Evolutionary conservation across 345 rosid species (phyloP), one percentile per base, ranked within the genome.

Genomic region (Trapa incisa): DNA sequence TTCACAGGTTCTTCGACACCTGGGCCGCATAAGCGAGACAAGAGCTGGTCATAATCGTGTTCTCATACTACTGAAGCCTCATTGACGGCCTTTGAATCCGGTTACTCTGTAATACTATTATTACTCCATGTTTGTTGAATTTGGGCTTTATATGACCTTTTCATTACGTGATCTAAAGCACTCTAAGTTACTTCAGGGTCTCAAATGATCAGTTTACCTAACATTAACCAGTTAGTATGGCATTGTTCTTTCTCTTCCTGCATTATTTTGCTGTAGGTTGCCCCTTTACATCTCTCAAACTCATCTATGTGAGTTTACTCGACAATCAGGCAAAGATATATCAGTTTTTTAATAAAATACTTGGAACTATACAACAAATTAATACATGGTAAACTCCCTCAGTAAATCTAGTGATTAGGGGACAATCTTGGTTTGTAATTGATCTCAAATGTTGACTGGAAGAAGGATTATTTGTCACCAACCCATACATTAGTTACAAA

Each of bases 1-100:
- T 79, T 52, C 33, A 66, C 75, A 92, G 96, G 87, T 92, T 71
- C 89, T 92, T 68, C 91, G 96, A 66, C 97, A 92, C 79, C 96
- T 92, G 69, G 93, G 96, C 66, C 93, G 91, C 66, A 78, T 88
- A 72, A 84, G 80, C 75, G 96, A 89, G 81, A 81, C 84, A 17
- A 80, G 98, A 48, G 82, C 83, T 35, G 93, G 91, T 61, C 93
- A 85, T 75, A 77, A 86, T 69, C 89, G 96, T 2, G 88, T 92
- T 58, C 71, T 87, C 69, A 86, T 87, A 67, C 85, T 92, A 22
- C 69, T 73, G 79, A 92, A 88, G 81, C 92, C 89, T 54, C 80
- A 75, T n/a, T 85, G 78, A 81, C 63, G 42, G 53, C 61, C 37
- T 37, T 57, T 5, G 37, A 54, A n/a, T 33, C 60, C n/a, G 35